Percentiles rank a stretch among this genome's conserved stretches.
Conservation (phyloP, 495 filamentous ascomycete species). For the Penicillium cosmopolitanum region DNA sequence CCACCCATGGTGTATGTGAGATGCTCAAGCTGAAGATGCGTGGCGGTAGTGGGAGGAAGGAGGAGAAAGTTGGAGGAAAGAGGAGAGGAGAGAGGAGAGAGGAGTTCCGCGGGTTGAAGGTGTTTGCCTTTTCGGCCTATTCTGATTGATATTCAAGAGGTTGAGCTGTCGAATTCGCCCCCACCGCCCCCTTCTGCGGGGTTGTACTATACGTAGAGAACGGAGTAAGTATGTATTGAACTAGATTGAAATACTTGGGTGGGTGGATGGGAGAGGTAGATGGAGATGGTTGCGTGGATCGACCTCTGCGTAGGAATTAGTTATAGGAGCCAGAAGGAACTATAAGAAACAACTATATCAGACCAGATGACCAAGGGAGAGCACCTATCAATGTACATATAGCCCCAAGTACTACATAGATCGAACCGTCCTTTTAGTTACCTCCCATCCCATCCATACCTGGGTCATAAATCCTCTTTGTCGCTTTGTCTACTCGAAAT, state of each 20-base stretch:
- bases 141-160: slow-evolving; percentile 12
- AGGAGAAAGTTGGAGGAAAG: not conserved
- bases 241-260: not conserved
- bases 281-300: no score
- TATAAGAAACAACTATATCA: no score
- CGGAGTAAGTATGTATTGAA: not conserved
- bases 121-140: slow-evolving; percentile 2
- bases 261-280: not conserved
- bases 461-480: not conserved
- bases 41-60: slow-evolving; percentile 13
- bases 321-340: no score
- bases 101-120: slow-evolving; percentile 7
- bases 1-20: slow-evolving; percentile 30
- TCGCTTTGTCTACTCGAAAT: not conserved
- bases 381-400: no score
- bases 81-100: no score
- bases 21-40: slow-evolving; percentile 1
- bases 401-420: no score
- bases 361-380: no score
- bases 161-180: slow-evolving; percentile 3
- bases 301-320: no score
- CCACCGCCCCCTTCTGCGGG: slow-evolving; percentile 17
- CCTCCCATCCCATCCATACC: not conserved
- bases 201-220: not conserved
- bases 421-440: not conserved